Base-by-base conservation (phyloP, 352 stramenopile genomes). In the Pythium aristosporum region DNA sequence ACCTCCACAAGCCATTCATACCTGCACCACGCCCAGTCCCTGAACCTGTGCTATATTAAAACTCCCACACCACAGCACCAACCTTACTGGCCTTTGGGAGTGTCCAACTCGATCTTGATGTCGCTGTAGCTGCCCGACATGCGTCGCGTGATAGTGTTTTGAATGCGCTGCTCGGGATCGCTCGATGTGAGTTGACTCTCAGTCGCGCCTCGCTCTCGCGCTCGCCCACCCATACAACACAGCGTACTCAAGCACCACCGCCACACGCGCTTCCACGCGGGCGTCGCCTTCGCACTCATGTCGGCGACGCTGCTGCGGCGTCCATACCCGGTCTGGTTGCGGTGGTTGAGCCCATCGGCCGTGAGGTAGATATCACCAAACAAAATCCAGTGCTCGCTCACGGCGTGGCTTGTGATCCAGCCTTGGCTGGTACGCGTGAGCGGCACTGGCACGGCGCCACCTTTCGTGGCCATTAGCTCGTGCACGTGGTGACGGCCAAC, bases 111-210 rank as follows among this genome's bases (percentile, higher is more conserved):
- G 28, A 90, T 65, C 47, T 72, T 73, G 51, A 92, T 74, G 56
- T 94, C 82, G 61, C 82, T 92, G 67, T 94, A 94, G 75, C 85
- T 94, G 15, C 85, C 85, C 0, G 82, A 92, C 15, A 72, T 89
- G 63, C 85, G 88, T 49, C 82, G 69, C 54, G 74, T 77, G 23
- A 90, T 47, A 6, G 85, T 67, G 59, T 90, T 91, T 58, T 82
- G 77, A 57, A 94, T 82, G 18, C 85, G 82, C 21, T 74, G 79
- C 55, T 94, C 85, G 10, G 85, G 82, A 23, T 92, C 78, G n/a
- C 72, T 76, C 25, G 77, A 73, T 28, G 74, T 79, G 15, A 77
- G 51, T 36, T 67, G 41, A 15, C 18, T 65, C 37, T 65, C 58
- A 48, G 34, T 34, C 1, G 48, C 18, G 30, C 21, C 49, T 16